Evolutionary conservation across 1,284 basidiomycete species (phyloP).

Genomic region (Anthracocystis setariae): DNA sequence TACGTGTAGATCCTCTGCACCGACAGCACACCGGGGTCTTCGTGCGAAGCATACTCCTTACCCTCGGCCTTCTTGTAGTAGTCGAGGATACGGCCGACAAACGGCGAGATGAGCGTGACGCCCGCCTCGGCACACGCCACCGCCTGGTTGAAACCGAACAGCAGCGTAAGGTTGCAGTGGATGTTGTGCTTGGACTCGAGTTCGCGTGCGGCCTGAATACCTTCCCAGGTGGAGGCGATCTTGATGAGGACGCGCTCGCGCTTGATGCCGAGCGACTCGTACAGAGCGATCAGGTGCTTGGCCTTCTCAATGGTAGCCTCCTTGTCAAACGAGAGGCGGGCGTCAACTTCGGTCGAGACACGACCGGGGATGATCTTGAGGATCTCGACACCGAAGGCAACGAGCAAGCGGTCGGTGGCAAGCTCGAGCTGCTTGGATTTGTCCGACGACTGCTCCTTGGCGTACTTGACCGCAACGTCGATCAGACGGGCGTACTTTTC

Average conservation of each 20-base stretch:
- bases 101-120: slow-evolving; percentile 98
- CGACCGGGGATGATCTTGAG: slow-evolving; percentile 94
- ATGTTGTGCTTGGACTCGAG: slow-evolving; percentile 88
- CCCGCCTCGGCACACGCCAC: slow-evolving; percentile 98
- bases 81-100: slow-evolving; percentile 82
- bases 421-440: slow-evolving; percentile 70
- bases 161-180: slow-evolving; percentile 97
- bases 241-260: slow-evolving; percentile 95
- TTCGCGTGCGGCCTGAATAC: slow-evolving; percentile 96
- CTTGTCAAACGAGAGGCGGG: slow-evolving; percentile 95
- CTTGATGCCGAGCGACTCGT: slow-evolving; percentile 87
- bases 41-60: slow-evolving; percentile 67
- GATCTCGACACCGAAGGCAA: slow-evolving; percentile 97
- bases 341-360: slow-evolving; percentile 99
- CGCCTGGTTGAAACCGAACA: slow-evolving; percentile 97
- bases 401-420: slow-evolving; percentile 89
- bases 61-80: slow-evolving; percentile 66
- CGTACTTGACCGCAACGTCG: slow-evolving; percentile 82
- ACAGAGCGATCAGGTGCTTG: slow-evolving; percentile 88
- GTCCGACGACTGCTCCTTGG: slow-evolving; percentile 76
- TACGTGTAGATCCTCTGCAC: slow-evolving; percentile 94
- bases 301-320: slow-evolving; percentile 86
- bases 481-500: slow-evolving; percentile 85
- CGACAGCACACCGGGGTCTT: slow-evolving; percentile 95
- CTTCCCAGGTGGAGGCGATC: slow-evolving; percentile 99